Conservation (phyloP, 2,329 filamentous ascomycete species). For the Thelonectria blattea region DNA sequence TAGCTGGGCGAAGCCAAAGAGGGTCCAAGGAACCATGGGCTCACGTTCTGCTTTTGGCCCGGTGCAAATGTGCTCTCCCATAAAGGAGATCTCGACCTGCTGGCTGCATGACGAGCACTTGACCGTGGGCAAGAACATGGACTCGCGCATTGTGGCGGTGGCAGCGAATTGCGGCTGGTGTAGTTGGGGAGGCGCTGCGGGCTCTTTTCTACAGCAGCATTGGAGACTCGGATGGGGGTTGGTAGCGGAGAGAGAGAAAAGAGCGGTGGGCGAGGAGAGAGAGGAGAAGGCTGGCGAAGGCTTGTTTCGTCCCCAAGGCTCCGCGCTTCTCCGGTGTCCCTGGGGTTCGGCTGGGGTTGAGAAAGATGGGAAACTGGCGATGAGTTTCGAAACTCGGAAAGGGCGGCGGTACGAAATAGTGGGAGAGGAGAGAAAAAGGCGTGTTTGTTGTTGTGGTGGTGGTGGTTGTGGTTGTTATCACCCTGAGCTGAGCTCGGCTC, state of each 20-base stretch:
- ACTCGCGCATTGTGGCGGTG: slow-evolving; percentile 64
- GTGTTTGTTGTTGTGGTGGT: not conserved
- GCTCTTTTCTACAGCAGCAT: slow-evolving; percentile 19
- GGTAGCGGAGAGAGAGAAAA: not conserved
- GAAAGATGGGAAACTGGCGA: slow-evolving; percentile 1
- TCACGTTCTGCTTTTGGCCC: slow-evolving; percentile 56
- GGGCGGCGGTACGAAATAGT: not conserved
- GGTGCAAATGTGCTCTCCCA: slow-evolving; percentile 83
- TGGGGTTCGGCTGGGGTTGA: slow-evolving; percentile 29
- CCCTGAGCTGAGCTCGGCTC: slow-evolving; percentile 11
- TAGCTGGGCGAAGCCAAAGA: slow-evolving; percentile 9
- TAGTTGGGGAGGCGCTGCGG: slow-evolving; percentile 4
- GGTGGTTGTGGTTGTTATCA: not conserved
- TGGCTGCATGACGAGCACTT: slow-evolving; percentile 83
- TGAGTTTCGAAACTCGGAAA: not conserved
- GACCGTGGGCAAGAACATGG: slow-evolving; percentile 78
- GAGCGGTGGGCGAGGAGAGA: slow-evolving; percentile 6
- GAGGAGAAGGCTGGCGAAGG: slow-evolving; percentile 14
- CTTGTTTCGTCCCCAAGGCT: slow-evolving; percentile 38
- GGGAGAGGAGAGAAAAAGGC: not conserved
- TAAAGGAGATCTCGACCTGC: slow-evolving; percentile 81
- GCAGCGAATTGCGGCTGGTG: slow-evolving; percentile 27
- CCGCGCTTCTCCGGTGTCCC: slow-evolving; percentile 36
- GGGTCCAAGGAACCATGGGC: slow-evolving; percentile 21
- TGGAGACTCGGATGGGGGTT: slow-evolving; percentile 3